These are phyloP conservation scores for Verticillium alfalfae DNA, from an alignment of 2,329 filamentous ascomycete species.

Conservation along the genomic window DNA sequence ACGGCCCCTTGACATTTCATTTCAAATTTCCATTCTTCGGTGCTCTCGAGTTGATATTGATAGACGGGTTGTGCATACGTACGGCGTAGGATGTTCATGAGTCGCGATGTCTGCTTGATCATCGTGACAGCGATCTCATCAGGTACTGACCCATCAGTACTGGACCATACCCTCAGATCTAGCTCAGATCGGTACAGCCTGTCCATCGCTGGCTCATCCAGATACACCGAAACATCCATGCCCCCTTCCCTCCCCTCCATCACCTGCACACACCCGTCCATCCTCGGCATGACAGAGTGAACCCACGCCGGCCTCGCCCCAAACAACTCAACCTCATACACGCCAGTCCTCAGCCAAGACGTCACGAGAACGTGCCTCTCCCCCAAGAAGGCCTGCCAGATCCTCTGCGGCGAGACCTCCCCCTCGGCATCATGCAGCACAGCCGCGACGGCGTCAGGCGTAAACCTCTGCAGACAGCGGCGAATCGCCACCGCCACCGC, in stretches of 20 bases:
- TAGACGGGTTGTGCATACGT: neutral
- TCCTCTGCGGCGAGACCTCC: constrained; percentile 37
- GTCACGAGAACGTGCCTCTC: constrained; percentile 34
- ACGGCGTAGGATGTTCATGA: neutral
- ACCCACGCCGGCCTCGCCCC: constrained; percentile 23
- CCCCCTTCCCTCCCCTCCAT: constrained; percentile 12
- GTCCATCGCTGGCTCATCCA: constrained; percentile 15
- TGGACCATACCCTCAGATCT: too few species aligned
- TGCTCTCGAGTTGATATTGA: neutral
- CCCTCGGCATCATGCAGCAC: constrained; percentile 35
- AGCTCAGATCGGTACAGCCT: too few species aligned
- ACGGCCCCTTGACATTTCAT: neutral
- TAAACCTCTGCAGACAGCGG: constrained; percentile 26
- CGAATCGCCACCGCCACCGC: constrained; percentile 26
- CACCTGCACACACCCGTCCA: constrained; percentile 36
- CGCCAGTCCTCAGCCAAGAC: constrained; percentile 31
- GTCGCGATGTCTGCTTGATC: too few species aligned
- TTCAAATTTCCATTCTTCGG: neutral
- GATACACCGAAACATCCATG: neutral
- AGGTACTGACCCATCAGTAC: neutral
- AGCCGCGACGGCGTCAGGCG: constrained; percentile 27
- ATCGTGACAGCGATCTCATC: too few species aligned
- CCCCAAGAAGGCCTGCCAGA: constrained; percentile 42
- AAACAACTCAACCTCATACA: constrained; percentile 35
- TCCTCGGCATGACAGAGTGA: constrained; percentile 31